Base-by-base conservation (phyloP, 2,329 filamentous ascomycete genomes). In the Teratosphaeriaceae sp. region DNA sequence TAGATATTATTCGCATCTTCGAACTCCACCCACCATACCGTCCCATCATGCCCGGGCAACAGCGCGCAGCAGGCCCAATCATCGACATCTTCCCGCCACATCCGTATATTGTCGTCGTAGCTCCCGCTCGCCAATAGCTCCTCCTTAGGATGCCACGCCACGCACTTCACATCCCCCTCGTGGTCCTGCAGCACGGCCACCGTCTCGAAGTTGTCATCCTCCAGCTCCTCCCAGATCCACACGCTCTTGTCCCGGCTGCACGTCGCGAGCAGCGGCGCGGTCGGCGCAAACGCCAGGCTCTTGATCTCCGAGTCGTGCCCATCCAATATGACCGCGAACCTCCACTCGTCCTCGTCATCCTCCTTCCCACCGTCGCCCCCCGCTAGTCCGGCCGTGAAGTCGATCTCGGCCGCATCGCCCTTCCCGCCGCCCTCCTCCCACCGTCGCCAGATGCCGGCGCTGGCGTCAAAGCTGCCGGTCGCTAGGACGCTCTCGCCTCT, bases 211-310 rank as follows among this genome's bases (percentile, higher is more conserved):
- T 97, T 92, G 63, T 95, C 90, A 43, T 94, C 89, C 13, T 83
- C 85, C 42, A 96, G 78, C 63, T 97, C 92, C 66, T 98, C 92
- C 92, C 92, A 98, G 56, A 98, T 87, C 92, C 92, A 98, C 15
- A 97, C 87, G 13, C 80, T 85, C 70, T 97, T 97, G 64, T 98
- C 92, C 38, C 92, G 78, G 41, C 81, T 85, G 65, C 89, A 96
- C 0, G 89, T 96, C 5, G 92, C 92, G 3, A 98, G 75, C 56
- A 88, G 82, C 48, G 84, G 79, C 1, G 85, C 85, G 0, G 78
- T 79, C 0, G 85, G 81, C 15, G 76, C 81, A 69, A 88, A 94
- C 2, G 78, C 74, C 49, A 90, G 79, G 22, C 77, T 73, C 71
- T 96, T 84, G 71, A 98, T 85, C 67, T 98, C 92, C 19, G 85